Conservation (phyloP, 2,329 filamentous ascomycete genomes). For the Ophiostoma quercus region DNA sequence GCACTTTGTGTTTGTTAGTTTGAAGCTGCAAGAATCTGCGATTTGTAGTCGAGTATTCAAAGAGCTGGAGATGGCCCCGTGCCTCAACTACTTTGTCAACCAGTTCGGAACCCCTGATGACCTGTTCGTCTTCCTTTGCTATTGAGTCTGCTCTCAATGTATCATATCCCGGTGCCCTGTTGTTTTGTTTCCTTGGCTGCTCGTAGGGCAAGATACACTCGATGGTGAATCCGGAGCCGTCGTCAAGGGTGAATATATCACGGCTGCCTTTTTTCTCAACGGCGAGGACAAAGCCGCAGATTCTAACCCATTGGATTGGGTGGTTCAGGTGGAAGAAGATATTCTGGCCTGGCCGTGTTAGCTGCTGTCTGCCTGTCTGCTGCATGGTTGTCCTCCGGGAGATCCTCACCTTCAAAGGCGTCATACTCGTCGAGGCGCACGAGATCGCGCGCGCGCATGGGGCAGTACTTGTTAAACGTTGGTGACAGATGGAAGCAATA, state of each 20-base stretch:
- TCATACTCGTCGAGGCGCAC: conserved; percentile 42
- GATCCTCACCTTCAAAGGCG: conserved; percentile 48
- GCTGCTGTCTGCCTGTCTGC: not conserved
- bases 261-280: conserved; percentile 42
- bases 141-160: not conserved
- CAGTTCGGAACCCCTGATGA: not conserved
- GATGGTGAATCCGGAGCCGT: conserved; percentile 57
- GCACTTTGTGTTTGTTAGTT: conserved; percentile 44
- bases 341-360: conserved; percentile 41
- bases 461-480: conserved; percentile 56
- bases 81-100: conserved; percentile 51
- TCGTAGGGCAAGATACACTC: conserved; percentile 39
- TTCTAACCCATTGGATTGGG: conserved; percentile 68
- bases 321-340: conserved; percentile 67
- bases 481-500: conserved; percentile 61
- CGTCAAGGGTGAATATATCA: conserved; percentile 56
- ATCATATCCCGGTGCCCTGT: too few relatives aligned
- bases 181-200: not conserved
- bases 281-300: conserved; percentile 65
- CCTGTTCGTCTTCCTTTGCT: not conserved
- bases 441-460: conserved; percentile 49
- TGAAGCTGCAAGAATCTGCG: conserved; percentile 41
- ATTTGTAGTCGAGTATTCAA: too few relatives aligned
- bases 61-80: conserved; percentile 45
- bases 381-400: not conserved